phyloP scores from a whole-genome alignment of 345 rosid genomes.

The Kernera saxatilis region DNA sequence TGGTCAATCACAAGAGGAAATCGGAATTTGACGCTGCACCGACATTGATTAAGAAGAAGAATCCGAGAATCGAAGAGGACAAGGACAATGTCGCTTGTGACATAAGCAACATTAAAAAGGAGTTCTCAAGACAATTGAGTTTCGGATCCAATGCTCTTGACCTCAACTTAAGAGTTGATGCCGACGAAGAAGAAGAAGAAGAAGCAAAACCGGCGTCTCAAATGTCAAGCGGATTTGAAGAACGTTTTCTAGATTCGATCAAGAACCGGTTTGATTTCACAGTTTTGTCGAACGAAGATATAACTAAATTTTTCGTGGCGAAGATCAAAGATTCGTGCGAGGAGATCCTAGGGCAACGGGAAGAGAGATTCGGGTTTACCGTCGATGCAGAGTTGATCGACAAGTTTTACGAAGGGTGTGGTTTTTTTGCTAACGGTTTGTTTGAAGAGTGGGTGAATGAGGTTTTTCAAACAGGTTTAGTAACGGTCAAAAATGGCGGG shows the following conservation, averaged over 20 bases:
- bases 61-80: conserved; percentile 36
- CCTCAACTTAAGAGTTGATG: conserved; percentile 56
- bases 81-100: conserved; percentile 14
- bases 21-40: conserved; percentile 34
- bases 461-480: conserved; percentile 45
- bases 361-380: conserved; percentile 39
- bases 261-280: conserved; percentile 46
- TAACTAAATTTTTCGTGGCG: conserved; percentile 33
- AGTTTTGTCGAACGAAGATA: conserved; percentile 26
- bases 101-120: conserved; percentile 34
- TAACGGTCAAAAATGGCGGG: conserved; percentile 36
- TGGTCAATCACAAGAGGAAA: conserved; percentile 52
- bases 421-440: conserved; percentile 38
- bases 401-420: conserved; percentile 34
- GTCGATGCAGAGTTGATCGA: conserved; percentile 51
- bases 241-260: conserved; percentile 45
- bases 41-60: conserved; percentile 32
- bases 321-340: conserved; percentile 40
- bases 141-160: conserved; percentile 51
- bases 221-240: conserved; percentile 13
- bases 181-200: conserved; percentile 33
- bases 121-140: conserved; percentile 53
- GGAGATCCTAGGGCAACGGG: conserved; percentile 40
- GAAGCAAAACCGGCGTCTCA: neutral
- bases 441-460: conserved; percentile 72